Evolutionary conservation across 257 asterid species (phyloP).

Genomic region (Paraleonurus japonicus): DNA sequence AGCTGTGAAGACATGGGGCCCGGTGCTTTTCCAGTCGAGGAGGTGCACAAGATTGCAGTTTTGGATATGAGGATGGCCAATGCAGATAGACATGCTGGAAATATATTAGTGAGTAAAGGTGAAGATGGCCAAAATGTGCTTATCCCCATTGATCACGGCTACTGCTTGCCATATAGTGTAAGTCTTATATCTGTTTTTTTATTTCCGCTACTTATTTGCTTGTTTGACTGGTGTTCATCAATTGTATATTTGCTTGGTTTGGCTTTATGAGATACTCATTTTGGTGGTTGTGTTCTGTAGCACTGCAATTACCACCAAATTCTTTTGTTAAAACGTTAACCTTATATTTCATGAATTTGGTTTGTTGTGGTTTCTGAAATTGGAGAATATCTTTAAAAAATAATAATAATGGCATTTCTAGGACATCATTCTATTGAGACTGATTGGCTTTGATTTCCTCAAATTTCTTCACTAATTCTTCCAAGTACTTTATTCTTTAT

Average conservation of each 20-base stretch:
- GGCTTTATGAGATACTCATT: neutral
- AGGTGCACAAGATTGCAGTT: conserved; percentile 86
- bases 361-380: conserved; percentile 3
- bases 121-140: conserved; percentile 65
- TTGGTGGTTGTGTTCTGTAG: no score
- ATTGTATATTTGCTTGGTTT: conserved; percentile 8
- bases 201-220: neutral
- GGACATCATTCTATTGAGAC: neutral
- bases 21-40: conserved; percentile 66
- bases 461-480: neutral
- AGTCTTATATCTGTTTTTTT: conserved; percentile 34
- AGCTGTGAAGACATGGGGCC: conserved; percentile 97
- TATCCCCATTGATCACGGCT: conserved; percentile 93
- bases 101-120: conserved; percentile 65
- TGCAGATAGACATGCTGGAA: conserved; percentile 93
- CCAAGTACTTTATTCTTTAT: neutral
- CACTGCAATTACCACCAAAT: no score
- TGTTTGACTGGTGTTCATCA: conserved; percentile 1
- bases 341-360: neutral
- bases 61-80: conserved; percentile 90
- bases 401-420: neutral
- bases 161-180: conserved; percentile 90
- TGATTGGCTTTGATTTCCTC: neutral
- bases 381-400: neutral
- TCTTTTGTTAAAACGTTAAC: neutral